Percentiles rank a stretch among this genome's conserved stretches.
phyloP scores from a whole-genome alignment of 495 filamentous ascomycete species.

The Rostrohypoxylon terebratum region DNA sequence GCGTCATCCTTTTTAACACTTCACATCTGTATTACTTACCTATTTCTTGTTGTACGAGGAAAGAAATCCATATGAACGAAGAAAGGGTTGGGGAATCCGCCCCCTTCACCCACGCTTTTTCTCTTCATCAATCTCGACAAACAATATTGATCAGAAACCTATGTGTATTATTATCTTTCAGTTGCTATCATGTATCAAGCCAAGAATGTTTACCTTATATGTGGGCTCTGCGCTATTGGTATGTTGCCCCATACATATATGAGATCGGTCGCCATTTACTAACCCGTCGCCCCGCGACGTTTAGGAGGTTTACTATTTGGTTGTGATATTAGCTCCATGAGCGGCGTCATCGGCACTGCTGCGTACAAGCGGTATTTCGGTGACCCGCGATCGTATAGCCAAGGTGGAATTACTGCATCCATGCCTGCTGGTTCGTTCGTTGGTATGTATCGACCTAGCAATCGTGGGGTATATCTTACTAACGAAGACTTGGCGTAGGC shows the following conservation, averaged over 20 bases:
- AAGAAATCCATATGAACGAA: background rate
- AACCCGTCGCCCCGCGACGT: background rate
- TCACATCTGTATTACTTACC: background rate
- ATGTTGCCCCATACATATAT: conserved; percentile 28
- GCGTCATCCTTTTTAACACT: background rate
- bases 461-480: background rate
- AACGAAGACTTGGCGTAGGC: conserved; percentile 43
- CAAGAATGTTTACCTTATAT: conserved; percentile 71
- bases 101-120: background rate
- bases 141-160: background rate
- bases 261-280: background rate
- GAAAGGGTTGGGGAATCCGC: background rate
- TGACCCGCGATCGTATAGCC: conserved; percentile 64
- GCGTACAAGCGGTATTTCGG: conserved; percentile 73
- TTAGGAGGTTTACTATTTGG: conserved; percentile 75
- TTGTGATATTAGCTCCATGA: conserved; percentile 80
- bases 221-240: conserved; percentile 73
- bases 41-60: background rate
- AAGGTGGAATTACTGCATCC: conserved; percentile 74
- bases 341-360: conserved; percentile 71
- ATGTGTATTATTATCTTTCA: background rate
- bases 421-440: conserved; percentile 83
- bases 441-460: conserved; percentile 44
- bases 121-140: background rate
- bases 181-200: conserved; percentile 54